Evolutionary conservation across 768 basidiomycete genomes (phyloP), one percentile per base, ranked within the genome.

Genomic region (Psilocybe sp.): DNA sequence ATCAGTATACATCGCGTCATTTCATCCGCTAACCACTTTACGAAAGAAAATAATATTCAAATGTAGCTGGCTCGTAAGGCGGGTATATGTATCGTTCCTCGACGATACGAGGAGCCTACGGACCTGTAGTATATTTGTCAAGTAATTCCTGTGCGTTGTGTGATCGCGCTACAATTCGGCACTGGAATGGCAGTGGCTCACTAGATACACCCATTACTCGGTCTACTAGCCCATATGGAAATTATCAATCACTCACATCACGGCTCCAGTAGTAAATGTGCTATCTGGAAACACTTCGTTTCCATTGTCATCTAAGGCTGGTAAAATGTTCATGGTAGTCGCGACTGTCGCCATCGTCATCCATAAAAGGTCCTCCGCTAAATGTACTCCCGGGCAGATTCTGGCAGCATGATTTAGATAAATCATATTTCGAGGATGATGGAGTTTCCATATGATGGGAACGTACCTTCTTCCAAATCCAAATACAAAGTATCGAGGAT

Each of bases 401-500:
- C 45, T 33, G 35, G n/a, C 11, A 19, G 15, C 19, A 4, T 15
- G 14, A 16, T 15, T 16, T 8, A 46, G 12, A 35, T 46, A n/a
- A 46, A 36, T 14, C 16, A 36, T 34, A 10, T 28, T 32, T 12
- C n/a, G 5, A n/a, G n/a, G n/a, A n/a, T n/a, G n/a, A n/a, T n/a
- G n/a, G n/a, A 16, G n/a, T 20, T 44, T 19, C 3, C 13, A 32
- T 9, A 15, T 9, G 19, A 16, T 23, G 18, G 34, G 10, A 16
- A 18, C 45, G 18, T 36, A 46, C 45, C 45, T 33, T 46, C 45
- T 46, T 5, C 33, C 45, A 46, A 46, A 46, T 20, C 45, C 45
- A 36, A 46, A 46, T n/a, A 46, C 38, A 35, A 36, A 46, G 1
- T 32, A 35, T 5, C 19, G 38, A 11, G 45, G 45, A 9, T 46